phyloP scores from a whole-genome alignment of 768 basidiomycete genomes.

The Leccinum sublutescens region DNA sequence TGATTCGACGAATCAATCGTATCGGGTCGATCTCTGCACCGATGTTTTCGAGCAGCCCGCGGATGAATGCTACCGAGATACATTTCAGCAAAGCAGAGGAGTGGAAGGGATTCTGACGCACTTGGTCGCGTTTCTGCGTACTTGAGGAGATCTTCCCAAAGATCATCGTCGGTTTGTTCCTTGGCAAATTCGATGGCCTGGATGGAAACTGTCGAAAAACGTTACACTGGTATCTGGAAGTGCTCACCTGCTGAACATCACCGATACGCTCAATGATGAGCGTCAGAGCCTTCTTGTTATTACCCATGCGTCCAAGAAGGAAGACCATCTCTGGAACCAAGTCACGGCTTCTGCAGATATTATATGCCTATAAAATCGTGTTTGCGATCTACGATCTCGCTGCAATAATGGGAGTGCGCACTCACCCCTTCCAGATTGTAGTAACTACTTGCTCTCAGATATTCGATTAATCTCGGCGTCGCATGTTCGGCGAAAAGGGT shows the following conservation, averaged over 20 bases:
- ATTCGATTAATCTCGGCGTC: constrained; percentile 77
- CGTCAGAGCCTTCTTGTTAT: constrained; percentile 91
- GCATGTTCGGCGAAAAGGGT: constrained; percentile 91
- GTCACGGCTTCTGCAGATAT: constrained; percentile 79
- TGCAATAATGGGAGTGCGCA: background rate
- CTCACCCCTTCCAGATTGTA: constrained; percentile 84
- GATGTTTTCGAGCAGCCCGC: constrained; percentile 92
- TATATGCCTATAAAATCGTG: constrained; percentile 61
- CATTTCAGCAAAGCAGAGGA: background rate
- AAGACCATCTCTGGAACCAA: constrained; percentile 97
- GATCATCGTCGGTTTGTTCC: constrained; percentile 93
- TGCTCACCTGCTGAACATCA: constrained; percentile 80
- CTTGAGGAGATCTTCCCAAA: constrained; percentile 94
- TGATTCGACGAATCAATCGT: constrained; percentile 89
- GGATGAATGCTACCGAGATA: constrained; percentile 72
- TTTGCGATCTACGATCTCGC: background rate
- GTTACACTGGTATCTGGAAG: background rate
- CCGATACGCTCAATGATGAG: constrained; percentile 94
- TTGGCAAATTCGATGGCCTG: constrained; percentile 98
- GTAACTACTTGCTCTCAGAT: constrained; percentile 85
- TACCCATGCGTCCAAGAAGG: constrained; percentile 94
- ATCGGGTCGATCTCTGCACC: constrained; percentile 96
- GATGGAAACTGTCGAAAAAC: background rate
- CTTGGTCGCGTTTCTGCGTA: constrained; percentile 94
- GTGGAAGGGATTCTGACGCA: constrained; percentile 32